Conservation (phyloP, 768 basidiomycete species). For the Galerina marginata region DNA sequence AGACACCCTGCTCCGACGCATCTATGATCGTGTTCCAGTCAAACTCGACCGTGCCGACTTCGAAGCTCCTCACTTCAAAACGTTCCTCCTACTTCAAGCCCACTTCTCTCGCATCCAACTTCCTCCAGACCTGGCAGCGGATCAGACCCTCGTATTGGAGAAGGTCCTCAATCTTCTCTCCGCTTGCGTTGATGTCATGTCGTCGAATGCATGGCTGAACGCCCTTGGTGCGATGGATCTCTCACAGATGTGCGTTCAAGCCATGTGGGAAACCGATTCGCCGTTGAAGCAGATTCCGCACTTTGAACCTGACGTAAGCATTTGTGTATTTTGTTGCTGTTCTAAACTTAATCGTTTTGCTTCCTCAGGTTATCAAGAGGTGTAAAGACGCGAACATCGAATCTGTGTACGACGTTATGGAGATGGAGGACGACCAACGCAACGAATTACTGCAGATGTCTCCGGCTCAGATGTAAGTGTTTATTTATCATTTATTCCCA, state of each 20-base stretch:
- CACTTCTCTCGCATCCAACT: slow-evolving; percentile 94
- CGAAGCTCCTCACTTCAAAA: slow-evolving; percentile 97
- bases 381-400: slow-evolving; percentile 85
- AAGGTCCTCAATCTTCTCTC: slow-evolving; percentile 91
- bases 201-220: slow-evolving; percentile 93
- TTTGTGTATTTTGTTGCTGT: neutral
- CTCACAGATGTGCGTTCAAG: slow-evolving; percentile 98
- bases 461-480: slow-evolving; percentile 83
- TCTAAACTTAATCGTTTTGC: neutral
- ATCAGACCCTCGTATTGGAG: slow-evolving; percentile 86
- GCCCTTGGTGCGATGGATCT: slow-evolving; percentile 97
- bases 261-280: slow-evolving; percentile 96
- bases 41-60: slow-evolving; percentile 86
- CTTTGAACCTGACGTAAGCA: slow-evolving; percentile 83
- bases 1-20: slow-evolving; percentile 79
- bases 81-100: slow-evolving; percentile 94
- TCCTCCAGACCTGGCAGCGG: slow-evolving; percentile 92
- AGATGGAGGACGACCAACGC: slow-evolving; percentile 93
- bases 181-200: slow-evolving; percentile 98
- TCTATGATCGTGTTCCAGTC: slow-evolving; percentile 96
- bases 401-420: slow-evolving; percentile 97
- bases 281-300: slow-evolving; percentile 96
- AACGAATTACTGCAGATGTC: slow-evolving; percentile 85
- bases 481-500: neutral
- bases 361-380: slow-evolving; percentile 73